Percentiles rank a stretch among this genome's conserved stretches.
These are phyloP conservation scores for Candida xyloterini DNA, from an alignment of 805 yeast genomes.

Conservation along the genomic window DNA sequence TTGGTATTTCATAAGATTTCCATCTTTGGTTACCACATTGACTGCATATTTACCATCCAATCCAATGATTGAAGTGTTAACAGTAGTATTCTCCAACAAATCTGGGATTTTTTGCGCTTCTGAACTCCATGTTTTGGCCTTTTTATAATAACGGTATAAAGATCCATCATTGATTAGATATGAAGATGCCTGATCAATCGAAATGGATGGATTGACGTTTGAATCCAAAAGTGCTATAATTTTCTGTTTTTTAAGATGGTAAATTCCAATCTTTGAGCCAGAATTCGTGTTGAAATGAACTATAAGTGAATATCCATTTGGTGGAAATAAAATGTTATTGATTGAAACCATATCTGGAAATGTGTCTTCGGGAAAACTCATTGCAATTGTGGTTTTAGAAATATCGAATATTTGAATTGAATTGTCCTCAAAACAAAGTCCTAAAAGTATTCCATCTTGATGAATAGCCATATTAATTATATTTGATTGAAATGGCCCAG, in stretches of 20 bases:
- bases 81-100: neutral
- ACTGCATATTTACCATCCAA: constrained; percentile 1
- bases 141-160: constrained; percentile 21
- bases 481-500: constrained; percentile 4
- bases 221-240: constrained; percentile 8
- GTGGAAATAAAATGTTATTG: constrained; percentile 46
- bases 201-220: neutral
- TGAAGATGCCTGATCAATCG: constrained; percentile 20
- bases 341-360: constrained; percentile 19
- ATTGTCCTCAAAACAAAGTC: constrained; percentile 35
- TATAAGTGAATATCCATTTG: constrained; percentile 62
- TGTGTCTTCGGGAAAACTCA: constrained; percentile 28
- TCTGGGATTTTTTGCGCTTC: constrained; percentile 1
- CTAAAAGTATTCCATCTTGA: constrained; percentile 38
- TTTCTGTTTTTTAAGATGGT: constrained; percentile 24
- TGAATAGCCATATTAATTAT: constrained; percentile 27
- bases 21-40: constrained; percentile 1
- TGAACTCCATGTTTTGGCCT: constrained; percentile 22
- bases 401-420: constrained; percentile 39
- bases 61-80: neutral
- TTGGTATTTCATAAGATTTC: neutral
- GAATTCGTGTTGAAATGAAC: constrained; percentile 11
- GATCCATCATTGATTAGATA: constrained; percentile 14
- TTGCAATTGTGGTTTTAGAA: constrained; percentile 35
- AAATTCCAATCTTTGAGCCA: constrained; percentile 17